phyloP scores from a whole-genome alignment of 1,139 yeast genomes.

The Yamadazyma aaseri region DNA sequence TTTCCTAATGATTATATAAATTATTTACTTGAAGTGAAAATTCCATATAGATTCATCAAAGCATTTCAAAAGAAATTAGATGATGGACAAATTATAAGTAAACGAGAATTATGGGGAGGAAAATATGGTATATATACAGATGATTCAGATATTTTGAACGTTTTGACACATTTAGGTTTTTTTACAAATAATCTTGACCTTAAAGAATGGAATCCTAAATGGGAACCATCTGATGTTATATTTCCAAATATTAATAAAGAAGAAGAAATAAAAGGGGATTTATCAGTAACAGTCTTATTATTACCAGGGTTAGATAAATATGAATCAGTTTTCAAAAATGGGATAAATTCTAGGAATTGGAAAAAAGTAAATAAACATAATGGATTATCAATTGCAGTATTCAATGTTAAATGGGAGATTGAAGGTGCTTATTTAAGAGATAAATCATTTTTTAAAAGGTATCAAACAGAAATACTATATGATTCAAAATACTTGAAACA shows the following conservation, averaged over 20 bases:
- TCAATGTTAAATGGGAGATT: constrained; percentile 52
- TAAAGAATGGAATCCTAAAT: constrained; percentile 34
- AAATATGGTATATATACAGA: constrained; percentile 78
- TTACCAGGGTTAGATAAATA: constrained; percentile 68
- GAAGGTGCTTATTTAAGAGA: constrained; percentile 32
- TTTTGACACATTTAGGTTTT: constrained; percentile 72
- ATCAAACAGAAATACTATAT: constrained; percentile 25
- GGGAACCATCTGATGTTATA: constrained; percentile 28
- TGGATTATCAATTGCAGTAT: constrained; percentile 65
- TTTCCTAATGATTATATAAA: constrained; percentile 56
- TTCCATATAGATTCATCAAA: constrained; percentile 48
- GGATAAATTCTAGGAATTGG: constrained; percentile 78
- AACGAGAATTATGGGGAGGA: constrained; percentile 85
- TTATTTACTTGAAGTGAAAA: constrained; percentile 58
- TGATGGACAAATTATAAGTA: constrained; percentile 29
- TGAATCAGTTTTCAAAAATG: constrained; percentile 62
- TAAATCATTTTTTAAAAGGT: constrained; percentile 27
- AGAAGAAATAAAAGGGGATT: constrained; percentile 45
- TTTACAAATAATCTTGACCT: constrained; percentile 34
- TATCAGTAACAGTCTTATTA: constrained; percentile 67
- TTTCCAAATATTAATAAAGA: constrained; percentile 23
- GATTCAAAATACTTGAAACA: constrained; percentile 24
- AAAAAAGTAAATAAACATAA: constrained; percentile 49
- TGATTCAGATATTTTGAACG: constrained; percentile 81
- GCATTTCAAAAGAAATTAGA: constrained; percentile 28